Percentiles rank a stretch among this genome's conserved stretches.
These are phyloP conservation scores for Syncephalis fuscata DNA, from an alignment of 371 early-diverging fungal species.

Conservation along the genomic window DNA sequence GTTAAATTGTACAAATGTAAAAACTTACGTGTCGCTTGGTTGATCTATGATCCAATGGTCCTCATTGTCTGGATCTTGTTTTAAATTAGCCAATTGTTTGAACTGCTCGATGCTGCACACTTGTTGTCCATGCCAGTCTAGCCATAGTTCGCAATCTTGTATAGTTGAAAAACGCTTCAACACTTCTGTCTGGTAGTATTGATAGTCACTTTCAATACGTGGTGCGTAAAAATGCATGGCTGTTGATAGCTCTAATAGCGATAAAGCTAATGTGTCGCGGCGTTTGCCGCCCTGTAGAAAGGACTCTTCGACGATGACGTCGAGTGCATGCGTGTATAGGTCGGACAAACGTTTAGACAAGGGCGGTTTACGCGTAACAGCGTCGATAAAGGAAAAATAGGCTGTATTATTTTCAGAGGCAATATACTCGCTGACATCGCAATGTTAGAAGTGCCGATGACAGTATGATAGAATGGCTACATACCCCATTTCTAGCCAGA, in stretches of 20 bases:
- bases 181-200: slow-evolving; percentile 45
- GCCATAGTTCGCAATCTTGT: slow-evolving; percentile 41
- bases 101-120: slow-evolving; percentile 27
- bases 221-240: slow-evolving; percentile 58
- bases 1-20: not conserved
- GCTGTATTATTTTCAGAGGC: slow-evolving; percentile 33
- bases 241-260: slow-evolving; percentile 29
- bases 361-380: slow-evolving; percentile 14
- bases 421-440: slow-evolving; percentile 30
- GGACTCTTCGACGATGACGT: slow-evolving; percentile 18
- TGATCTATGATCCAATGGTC: not conserved
- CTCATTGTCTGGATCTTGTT: not conserved
- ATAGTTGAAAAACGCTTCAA: slow-evolving; percentile 15
- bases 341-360: slow-evolving; percentile 13
- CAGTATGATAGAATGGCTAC: not conserved
- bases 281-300: slow-evolving; percentile 1
- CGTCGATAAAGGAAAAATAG: slow-evolving; percentile 31
- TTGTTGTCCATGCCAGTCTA: slow-evolving; percentile 41
- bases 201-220: slow-evolving; percentile 53
- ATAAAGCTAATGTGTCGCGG: slow-evolving; percentile 11
- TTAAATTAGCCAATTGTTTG: slow-evolving; percentile 1
- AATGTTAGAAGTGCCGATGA: not conserved
- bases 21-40: not conserved
- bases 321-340: slow-evolving; percentile 23
- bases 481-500: not conserved